phyloP scores from a whole-genome alignment of 2,329 filamentous ascomycete species.

The Penicillium sp. region DNA sequence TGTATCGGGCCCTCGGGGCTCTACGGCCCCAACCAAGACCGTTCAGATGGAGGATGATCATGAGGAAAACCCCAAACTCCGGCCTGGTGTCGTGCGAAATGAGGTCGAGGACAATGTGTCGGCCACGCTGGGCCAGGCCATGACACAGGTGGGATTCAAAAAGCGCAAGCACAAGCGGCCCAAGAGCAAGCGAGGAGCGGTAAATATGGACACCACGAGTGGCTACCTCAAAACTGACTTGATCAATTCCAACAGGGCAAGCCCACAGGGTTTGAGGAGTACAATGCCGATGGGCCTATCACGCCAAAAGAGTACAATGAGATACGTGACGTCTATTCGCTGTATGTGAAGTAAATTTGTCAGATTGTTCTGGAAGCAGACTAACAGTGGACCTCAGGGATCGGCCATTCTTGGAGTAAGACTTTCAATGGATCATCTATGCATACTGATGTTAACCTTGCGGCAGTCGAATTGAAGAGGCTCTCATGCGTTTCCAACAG shows the following conservation, averaged over 20 bases:
- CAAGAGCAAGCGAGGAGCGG: conserved; percentile 40
- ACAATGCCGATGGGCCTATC: conserved; percentile 74
- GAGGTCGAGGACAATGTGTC: background rate
- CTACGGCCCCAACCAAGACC: background rate
- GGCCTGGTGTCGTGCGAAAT: background rate
- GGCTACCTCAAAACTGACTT: background rate
- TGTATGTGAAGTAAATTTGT: conserved; percentile 44
- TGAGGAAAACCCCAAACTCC: background rate
- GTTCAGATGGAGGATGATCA: background rate
- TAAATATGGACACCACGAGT: conserved; percentile 5
- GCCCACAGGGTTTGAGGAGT: conserved; percentile 73
- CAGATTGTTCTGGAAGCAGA: background rate
- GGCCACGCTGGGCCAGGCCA: background rate
- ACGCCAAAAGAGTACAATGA: conserved; percentile 65
- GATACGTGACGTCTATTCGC: conserved; percentile 67
- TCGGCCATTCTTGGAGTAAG: conserved; percentile 59
- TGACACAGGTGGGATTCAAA: background rate
- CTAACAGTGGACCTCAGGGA: conserved; percentile 2
- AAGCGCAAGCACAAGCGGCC: conserved; percentile 37
- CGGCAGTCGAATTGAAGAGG: conserved; percentile 73
- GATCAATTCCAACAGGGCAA: conserved; percentile 33
- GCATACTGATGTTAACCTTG: conserved; percentile 11
- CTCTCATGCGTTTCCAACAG: conserved; percentile 75
- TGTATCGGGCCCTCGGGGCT: background rate
- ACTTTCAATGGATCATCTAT: too few species aligned